Evolutionary conservation across 1,139 yeast species (phyloP).

Genomic region (Candida sp.): DNA sequence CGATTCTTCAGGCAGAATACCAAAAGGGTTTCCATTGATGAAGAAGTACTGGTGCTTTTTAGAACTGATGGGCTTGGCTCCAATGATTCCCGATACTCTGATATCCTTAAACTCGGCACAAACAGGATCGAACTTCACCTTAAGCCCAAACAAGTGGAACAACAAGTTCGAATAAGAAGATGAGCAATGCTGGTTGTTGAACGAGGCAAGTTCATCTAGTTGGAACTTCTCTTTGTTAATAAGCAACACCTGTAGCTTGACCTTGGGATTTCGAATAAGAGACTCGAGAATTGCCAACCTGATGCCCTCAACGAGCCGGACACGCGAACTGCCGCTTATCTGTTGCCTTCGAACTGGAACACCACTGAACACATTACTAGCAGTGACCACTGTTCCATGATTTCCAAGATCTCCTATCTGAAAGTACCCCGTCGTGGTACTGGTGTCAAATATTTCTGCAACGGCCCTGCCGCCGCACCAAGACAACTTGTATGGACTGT

Average conservation of each 20-base stretch:
- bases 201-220: slow-evolving; percentile 8
- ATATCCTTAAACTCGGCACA: slow-evolving; percentile 24
- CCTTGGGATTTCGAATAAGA: slow-evolving; percentile 27
- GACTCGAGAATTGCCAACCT: slow-evolving; percentile 37
- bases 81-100: slow-evolving; percentile 33
- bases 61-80: slow-evolving; percentile 28
- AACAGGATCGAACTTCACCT: slow-evolving; percentile 20
- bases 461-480: not conserved
- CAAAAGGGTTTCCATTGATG: slow-evolving; percentile 45
- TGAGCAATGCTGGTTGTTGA: slow-evolving; percentile 1
- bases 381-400: slow-evolving; percentile 57
- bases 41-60: slow-evolving; percentile 49
- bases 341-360: slow-evolving; percentile 61
- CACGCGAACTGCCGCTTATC: slow-evolving; percentile 22
- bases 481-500: slow-evolving; percentile 8
- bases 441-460: slow-evolving; percentile 5
- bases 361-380: slow-evolving; percentile 52
- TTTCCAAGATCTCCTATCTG: slow-evolving; percentile 2
- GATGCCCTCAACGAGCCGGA: slow-evolving; percentile 30
- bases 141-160: slow-evolving; percentile 11
- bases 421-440: slow-evolving; percentile 5
- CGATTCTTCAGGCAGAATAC: slow-evolving; percentile 22
- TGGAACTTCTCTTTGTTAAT: slow-evolving; percentile 12
- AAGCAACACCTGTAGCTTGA: slow-evolving; percentile 23
- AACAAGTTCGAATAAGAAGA: slow-evolving; percentile 4